Percentiles rank a stretch among this genome's conserved stretches.
Conservation (phyloP, 495 filamentous ascomycete species). For the Tuber melanosporum region DNA sequence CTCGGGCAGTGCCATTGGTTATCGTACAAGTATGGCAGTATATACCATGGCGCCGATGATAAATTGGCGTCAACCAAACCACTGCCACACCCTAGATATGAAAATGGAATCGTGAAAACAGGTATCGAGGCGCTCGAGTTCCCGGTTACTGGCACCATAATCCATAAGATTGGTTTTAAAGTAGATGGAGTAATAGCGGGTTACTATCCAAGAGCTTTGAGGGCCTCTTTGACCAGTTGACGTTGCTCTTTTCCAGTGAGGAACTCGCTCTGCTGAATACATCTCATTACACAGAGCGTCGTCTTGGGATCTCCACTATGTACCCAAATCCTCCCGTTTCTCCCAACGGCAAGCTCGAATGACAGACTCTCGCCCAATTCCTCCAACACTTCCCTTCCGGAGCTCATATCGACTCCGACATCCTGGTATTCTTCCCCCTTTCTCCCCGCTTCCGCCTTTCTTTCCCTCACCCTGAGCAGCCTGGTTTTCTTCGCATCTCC, state of each 20-base stretch:
- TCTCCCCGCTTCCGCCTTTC: slow-evolving; percentile 56
- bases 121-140: background rate
- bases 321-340: slow-evolving; percentile 92
- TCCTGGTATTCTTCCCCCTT: slow-evolving; percentile 60
- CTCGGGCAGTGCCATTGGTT: background rate
- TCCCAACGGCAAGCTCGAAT: slow-evolving; percentile 90
- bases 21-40: background rate
- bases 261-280: slow-evolving; percentile 63
- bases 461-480: slow-evolving; percentile 47
- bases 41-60: background rate
- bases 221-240: slow-evolving; percentile 65
- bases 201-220: slow-evolving; percentile 42
- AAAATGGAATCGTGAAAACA: background rate
- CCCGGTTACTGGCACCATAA: background rate
- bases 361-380: slow-evolving; percentile 69
- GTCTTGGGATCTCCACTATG: slow-evolving; percentile 60
- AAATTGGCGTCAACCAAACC: background rate
- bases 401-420: slow-evolving; percentile 55
- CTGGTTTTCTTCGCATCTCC: slow-evolving; percentile 42
- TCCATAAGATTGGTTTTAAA: background rate
- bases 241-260: slow-evolving; percentile 67
- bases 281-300: slow-evolving; percentile 72
- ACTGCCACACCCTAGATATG: background rate
- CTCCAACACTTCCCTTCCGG: slow-evolving; percentile 68
- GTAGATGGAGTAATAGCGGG: background rate